A percentile compares a stretch with the other conserved stretches of the same genome.
Evolutionary conservation across 2,329 filamentous ascomycete genomes (phyloP).

Genomic region (Pseudogymnoascus sp.): DNA sequence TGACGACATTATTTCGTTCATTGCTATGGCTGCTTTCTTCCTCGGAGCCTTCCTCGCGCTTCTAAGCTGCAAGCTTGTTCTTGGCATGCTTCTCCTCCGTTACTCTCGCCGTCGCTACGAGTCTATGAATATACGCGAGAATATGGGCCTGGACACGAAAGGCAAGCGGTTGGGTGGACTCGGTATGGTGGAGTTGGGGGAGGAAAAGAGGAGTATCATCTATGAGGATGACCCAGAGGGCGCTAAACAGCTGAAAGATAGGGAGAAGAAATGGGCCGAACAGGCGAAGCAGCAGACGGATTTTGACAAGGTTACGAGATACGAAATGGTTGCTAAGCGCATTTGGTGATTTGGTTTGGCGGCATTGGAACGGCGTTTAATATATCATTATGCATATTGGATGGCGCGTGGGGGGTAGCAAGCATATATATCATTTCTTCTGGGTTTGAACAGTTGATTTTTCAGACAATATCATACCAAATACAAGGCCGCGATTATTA

Average conservation of each 20-base stretch:
- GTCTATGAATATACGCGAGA: conserved; percentile 62
- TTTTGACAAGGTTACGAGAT: conserved; percentile 63
- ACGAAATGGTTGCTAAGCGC: conserved; percentile 92
- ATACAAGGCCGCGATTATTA: not conserved
- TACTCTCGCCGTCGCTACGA: conserved; percentile 73
- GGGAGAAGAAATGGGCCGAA: conserved; percentile 53
- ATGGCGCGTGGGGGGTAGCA: not conserved
- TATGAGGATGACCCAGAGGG: conserved; percentile 77
- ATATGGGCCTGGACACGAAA: conserved; percentile 54
- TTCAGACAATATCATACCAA: not conserved
- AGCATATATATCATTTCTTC: not conserved
- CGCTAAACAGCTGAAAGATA: conserved; percentile 49
- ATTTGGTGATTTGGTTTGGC: conserved; percentile 62
- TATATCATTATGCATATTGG: not conserved
- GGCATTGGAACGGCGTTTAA: conserved; percentile 5
- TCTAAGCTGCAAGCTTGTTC: conserved; percentile 71
- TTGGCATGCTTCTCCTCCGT: conserved; percentile 79
- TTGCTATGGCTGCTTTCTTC: conserved; percentile 81
- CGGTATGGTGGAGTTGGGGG: conserved; percentile 78
- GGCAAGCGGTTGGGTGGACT: conserved; percentile 73
- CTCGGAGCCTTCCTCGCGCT: conserved; percentile 77
- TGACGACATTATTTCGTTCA: conserved; percentile 64
- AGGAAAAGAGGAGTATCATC: conserved; percentile 78
- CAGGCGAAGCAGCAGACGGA: conserved; percentile 49
- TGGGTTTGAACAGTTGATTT: not conserved